Conservation (phyloP, 768 basidiomycete genomes). For the Rhizopogon vesiculosus region DNA sequence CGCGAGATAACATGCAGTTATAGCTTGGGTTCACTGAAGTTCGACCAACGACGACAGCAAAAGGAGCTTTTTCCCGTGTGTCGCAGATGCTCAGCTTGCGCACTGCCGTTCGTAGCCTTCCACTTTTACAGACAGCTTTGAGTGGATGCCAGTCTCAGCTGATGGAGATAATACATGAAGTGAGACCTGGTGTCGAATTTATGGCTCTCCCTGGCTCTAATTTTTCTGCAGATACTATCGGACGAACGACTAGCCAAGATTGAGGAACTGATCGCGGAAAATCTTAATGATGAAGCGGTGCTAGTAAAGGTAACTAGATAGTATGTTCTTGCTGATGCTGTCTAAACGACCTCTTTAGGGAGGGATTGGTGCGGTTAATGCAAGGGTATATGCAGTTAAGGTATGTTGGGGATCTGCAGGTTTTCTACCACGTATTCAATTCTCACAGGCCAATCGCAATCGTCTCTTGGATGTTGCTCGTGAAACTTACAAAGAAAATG, state of each 20-base stretch:
- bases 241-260: conserved; percentile 70
- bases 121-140: conserved; percentile 59
- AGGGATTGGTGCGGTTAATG: conserved; percentile 69
- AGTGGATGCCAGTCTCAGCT: conserved; percentile 53
- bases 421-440: neutral
- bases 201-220: neutral
- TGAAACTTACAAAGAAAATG: conserved; percentile 91
- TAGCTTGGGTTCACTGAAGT: conserved; percentile 68
- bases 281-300: conserved; percentile 69
- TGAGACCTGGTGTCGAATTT: conserved; percentile 21
- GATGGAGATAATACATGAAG: conserved; percentile 57
- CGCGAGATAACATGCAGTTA: neutral
- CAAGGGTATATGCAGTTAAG: conserved; percentile 87
- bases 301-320: conserved; percentile 48
- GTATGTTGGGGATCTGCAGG: conserved; percentile 19
- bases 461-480: conserved; percentile 90
- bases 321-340: neutral
- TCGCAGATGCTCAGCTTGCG: conserved; percentile 78
- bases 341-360: conserved; percentile 37
- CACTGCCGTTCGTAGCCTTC: conserved; percentile 63
- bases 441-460: conserved; percentile 63
- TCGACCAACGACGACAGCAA: conserved; percentile 46
- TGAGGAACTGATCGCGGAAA: conserved; percentile 49
- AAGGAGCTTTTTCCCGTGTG: conserved; percentile 64
- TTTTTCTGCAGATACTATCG: conserved; percentile 53